Conservation (phyloP, 1,139 yeast genomes). For the Geotrichum klebahnii region DNA sequence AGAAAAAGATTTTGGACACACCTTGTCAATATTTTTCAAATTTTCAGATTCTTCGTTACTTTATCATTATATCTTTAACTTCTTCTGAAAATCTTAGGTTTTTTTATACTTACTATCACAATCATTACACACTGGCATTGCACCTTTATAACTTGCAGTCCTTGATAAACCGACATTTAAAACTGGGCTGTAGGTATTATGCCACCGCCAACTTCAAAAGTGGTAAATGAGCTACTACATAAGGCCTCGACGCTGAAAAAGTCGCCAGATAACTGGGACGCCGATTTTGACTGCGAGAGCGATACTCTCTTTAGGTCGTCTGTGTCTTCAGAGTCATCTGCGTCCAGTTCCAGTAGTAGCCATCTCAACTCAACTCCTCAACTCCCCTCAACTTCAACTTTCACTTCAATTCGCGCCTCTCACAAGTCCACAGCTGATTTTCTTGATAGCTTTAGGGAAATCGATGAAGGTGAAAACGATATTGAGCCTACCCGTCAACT, state of each 20-base stretch:
- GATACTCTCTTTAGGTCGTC: conserved; percentile 20
- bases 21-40: too few relatives aligned
- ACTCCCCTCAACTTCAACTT: background rate
- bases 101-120: too few relatives aligned
- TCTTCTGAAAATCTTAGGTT: too few relatives aligned
- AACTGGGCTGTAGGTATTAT: too few relatives aligned
- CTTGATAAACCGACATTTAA: too few relatives aligned
- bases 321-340: conserved; percentile 10
- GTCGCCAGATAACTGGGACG: conserved; percentile 20
- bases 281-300: conserved; percentile 20
- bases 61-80: too few relatives aligned
- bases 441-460: conserved; percentile 17
- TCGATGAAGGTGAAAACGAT: conserved; percentile 17
- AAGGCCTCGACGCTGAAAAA: conserved; percentile 9
- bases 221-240: conserved; percentile 11
- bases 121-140: too few relatives aligned
- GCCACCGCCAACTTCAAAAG: conserved; percentile 7
- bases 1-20: too few relatives aligned
- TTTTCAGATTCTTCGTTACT: too few relatives aligned
- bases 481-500: conserved; percentile 5
- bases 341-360: background rate
- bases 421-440: conserved; percentile 14
- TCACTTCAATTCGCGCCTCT: conserved; percentile 7
- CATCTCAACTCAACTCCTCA: background rate
- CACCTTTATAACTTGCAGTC: too few relatives aligned